Percentiles rank a stretch among this genome's conserved stretches.
Evolutionary conservation across 805 yeast species (phyloP).

Genomic region (Yarrowia deformans): DNA sequence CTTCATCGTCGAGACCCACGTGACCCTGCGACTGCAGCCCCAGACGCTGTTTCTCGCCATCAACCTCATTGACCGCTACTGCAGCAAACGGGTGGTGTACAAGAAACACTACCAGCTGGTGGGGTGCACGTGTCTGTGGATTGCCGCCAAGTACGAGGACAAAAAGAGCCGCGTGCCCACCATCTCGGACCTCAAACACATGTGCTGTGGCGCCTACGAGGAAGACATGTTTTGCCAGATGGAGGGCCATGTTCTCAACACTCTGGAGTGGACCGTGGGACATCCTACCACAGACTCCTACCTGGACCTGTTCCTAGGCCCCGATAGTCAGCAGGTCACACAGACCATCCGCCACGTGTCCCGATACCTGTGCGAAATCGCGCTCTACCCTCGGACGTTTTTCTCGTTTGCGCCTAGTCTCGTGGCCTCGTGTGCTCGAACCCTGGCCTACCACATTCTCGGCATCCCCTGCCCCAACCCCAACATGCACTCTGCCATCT

Average conservation of each 20-base stretch:
- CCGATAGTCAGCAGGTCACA: constrained; percentile 41
- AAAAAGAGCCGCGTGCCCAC: constrained; percentile 78
- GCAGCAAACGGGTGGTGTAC: constrained; percentile 83
- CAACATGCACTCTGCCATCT: constrained; percentile 33
- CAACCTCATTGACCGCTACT: constrained; percentile 86
- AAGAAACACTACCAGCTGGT: constrained; percentile 89
- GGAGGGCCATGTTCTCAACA: constrained; percentile 76
- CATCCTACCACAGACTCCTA: constrained; percentile 66
- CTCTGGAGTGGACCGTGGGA: constrained; percentile 73
- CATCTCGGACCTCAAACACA: constrained; percentile 69
- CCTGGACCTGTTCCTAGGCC: constrained; percentile 47
- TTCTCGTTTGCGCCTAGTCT: constrained; percentile 24
- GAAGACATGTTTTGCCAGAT: constrained; percentile 71
- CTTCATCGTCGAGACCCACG: constrained; percentile 72
- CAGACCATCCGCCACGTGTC: constrained; percentile 47
- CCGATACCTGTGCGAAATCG: constrained; percentile 52
- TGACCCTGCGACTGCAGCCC: constrained; percentile 66
- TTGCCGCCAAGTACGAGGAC: constrained; percentile 84
- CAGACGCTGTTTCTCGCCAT: constrained; percentile 74
- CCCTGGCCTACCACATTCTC: constrained; percentile 44
- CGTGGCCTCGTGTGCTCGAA: constrained; percentile 27
- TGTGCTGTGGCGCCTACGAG: constrained; percentile 72
- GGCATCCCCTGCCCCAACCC: constrained; percentile 42
- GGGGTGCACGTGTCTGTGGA: constrained; percentile 91
- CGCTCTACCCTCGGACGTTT: constrained; percentile 49